A percentile compares a stretch with the other conserved stretches of the same genome.
phyloP scores from a whole-genome alignment of 2,329 filamentous ascomycete genomes.

The Cytospora schulzeri region DNA sequence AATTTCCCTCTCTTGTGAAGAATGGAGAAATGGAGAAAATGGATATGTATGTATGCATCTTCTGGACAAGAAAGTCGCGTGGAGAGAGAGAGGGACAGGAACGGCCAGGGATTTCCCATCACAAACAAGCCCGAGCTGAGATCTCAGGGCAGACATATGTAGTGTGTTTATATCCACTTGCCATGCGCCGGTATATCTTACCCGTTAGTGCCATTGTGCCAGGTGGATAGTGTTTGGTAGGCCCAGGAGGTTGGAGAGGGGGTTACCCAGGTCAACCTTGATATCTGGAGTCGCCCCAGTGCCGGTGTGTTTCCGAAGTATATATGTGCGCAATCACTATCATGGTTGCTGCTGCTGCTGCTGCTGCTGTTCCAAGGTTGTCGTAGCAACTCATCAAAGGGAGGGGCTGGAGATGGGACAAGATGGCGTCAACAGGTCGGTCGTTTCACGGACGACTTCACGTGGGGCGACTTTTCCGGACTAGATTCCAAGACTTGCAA shows the following conservation, averaged over 20 bases:
- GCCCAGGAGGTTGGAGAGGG: background rate
- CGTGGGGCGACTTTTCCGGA: background rate
- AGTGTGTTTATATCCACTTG: background rate
- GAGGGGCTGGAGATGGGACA: background rate
- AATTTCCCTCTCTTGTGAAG: background rate
- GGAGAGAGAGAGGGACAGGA: background rate
- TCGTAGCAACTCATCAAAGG: too few relatives aligned
- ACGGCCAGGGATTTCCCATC: background rate
- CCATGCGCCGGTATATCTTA: background rate
- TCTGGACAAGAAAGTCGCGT: background rate
- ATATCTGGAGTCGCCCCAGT: too few relatives aligned
- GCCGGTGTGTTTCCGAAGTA: too few relatives aligned
- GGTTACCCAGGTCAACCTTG: background rate
- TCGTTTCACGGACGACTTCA: too few relatives aligned
- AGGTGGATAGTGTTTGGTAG: background rate
- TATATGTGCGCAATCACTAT: background rate
- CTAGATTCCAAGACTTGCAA: background rate
- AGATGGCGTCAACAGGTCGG: background rate
- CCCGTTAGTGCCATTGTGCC: background rate
- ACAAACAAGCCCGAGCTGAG: background rate
- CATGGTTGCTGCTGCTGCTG: background rate
- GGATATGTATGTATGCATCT: background rate
- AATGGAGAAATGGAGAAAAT: background rate
- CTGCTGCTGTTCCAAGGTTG: background rate
- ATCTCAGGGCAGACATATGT: slow-evolving; percentile 2